Conservation (phyloP, 2,329 filamentous ascomycete genomes). For the Fusarium euwallaceae region DNA sequence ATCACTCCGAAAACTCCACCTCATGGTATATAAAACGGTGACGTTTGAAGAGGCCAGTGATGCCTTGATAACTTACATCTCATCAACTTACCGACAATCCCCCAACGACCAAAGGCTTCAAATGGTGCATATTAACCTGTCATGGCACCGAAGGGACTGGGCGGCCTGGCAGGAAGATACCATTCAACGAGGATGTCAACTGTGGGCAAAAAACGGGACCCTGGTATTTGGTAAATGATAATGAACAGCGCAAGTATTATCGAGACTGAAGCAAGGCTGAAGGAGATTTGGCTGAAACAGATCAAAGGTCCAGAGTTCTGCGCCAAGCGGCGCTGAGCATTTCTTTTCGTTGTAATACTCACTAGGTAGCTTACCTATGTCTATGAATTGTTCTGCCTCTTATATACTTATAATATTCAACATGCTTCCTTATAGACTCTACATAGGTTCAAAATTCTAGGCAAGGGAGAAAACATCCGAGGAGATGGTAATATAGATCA, state of each 20-base stretch:
- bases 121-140: not conserved
- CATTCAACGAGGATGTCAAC: not conserved
- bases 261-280: not conserved
- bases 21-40: not conserved
- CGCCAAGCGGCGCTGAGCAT: not conserved
- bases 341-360: not conserved
- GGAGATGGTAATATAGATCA: not conserved
- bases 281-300: not conserved
- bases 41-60: not conserved
- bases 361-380: not conserved
- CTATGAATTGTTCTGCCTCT: not conserved
- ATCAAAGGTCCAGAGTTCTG: not conserved
- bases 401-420: not conserved
- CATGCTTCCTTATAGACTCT: not conserved
- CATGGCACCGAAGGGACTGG: too few species aligned
- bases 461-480: not conserved
- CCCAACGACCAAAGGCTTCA: not conserved
- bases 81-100: not conserved
- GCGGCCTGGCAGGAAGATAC: not conserved
- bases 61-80: conserved; percentile 4
- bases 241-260: not conserved
- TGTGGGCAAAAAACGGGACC: not conserved
- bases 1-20: not conserved
- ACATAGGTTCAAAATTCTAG: not conserved
- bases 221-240: not conserved